These are phyloP conservation scores for Puccinia sorghi DNA, from an alignment of 1,284 basidiomycete genomes.

Conservation along the genomic window DNA sequence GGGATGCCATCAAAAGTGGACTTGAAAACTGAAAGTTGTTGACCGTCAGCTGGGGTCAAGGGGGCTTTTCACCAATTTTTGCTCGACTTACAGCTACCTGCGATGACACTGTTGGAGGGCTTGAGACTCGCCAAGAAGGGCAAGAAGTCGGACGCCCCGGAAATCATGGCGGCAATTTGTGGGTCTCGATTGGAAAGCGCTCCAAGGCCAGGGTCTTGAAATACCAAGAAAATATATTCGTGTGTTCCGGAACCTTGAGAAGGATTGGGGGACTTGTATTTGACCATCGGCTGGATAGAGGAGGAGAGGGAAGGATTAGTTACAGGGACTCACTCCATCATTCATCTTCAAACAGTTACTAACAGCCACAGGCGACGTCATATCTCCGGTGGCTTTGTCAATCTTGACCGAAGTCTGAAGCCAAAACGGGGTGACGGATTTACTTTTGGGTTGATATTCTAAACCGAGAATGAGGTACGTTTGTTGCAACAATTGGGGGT, in stretches of 20 bases:
- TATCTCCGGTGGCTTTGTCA: not conserved
- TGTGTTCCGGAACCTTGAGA: not conserved
- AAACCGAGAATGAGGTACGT: conserved; percentile 3
- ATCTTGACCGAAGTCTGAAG: conserved; percentile 22
- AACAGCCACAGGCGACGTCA: conserved; percentile 1
- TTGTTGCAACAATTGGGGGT: not conserved
- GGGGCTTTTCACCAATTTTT: not conserved
- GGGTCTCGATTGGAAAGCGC: not conserved
- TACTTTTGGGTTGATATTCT: conserved; percentile 12
- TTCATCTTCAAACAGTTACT: not conserved
- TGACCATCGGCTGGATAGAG: conserved; percentile 7
- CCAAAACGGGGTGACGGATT: conserved; percentile 3
- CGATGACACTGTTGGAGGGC: conserved; percentile 10
- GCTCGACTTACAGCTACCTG: conserved; percentile 32
- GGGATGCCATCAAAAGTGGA: conserved; percentile 3
- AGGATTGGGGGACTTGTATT: conserved; percentile 28
- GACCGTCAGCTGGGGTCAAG: not conserved
- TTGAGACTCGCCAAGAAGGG: not conserved
- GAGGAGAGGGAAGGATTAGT: not conserved
- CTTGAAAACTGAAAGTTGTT: conserved; percentile 18
- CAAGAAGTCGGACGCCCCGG: not conserved
- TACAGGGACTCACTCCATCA: not conserved
- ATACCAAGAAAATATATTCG: conserved; percentile 31
- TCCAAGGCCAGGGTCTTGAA: conserved; percentile 8
- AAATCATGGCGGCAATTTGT: not conserved